Percentiles rank a stretch among this genome's conserved stretches.
These are phyloP conservation scores for Phytophthora kernoviae DNA, from an alignment of 352 stramenopile genomes.

Conservation along the genomic window DNA sequence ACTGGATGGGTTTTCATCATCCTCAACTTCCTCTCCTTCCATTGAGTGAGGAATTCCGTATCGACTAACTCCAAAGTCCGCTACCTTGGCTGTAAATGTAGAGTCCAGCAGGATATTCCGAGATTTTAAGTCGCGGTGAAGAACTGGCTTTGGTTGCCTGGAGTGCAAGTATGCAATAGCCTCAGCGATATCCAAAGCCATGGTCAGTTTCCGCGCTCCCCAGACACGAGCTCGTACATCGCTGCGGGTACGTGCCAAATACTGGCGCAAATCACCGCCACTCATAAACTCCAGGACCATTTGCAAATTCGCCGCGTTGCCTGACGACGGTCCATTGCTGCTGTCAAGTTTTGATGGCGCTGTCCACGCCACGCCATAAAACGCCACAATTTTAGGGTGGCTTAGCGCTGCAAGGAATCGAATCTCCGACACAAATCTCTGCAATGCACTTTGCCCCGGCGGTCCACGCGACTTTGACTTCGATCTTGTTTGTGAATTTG, in stretches of 20 bases:
- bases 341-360: slow-evolving; percentile 16
- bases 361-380: slow-evolving; percentile 81
- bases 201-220: slow-evolving; percentile 57
- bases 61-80: slow-evolving; percentile 70
- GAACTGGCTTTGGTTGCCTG: slow-evolving; percentile 42
- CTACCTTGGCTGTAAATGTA: slow-evolving; percentile 65
- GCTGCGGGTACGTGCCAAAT: slow-evolving; percentile 40
- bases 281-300: slow-evolving; percentile 81
- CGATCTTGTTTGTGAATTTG: slow-evolving; percentile 20
- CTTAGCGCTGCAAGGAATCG: slow-evolving; percentile 59
- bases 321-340: slow-evolving; percentile 4
- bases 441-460: slow-evolving; percentile 14
- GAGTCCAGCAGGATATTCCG: slow-evolving; percentile 67
- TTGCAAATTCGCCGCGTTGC: slow-evolving; percentile 50
- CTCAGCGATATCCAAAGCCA: slow-evolving; percentile 66
- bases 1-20: slow-evolving; percentile 18
- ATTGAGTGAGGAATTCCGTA: slow-evolving; percentile 34
- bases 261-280: slow-evolving; percentile 62
- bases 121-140: slow-evolving; percentile 79
- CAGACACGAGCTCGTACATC: slow-evolving; percentile 40
- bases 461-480: slow-evolving; percentile 30
- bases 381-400: slow-evolving; percentile 81
- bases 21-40: slow-evolving; percentile 23
- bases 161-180: slow-evolving; percentile 74
- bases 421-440: slow-evolving; percentile 71